Evolutionary conservation across 805 yeast species (phyloP), one percentile per base, ranked within the genome.

Genomic region (Kurtzmaniella fragi): DNA sequence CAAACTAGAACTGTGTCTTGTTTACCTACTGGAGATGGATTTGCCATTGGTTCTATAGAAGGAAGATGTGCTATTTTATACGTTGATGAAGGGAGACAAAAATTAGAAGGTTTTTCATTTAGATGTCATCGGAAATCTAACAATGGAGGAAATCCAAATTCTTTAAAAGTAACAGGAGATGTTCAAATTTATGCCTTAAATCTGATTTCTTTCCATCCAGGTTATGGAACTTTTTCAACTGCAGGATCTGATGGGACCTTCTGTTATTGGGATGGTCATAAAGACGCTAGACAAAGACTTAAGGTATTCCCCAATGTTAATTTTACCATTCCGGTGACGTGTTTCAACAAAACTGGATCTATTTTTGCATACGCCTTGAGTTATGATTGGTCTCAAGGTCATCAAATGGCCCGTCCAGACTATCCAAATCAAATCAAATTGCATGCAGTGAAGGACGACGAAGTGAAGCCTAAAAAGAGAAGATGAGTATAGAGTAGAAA

Each of bases 331-430:
- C 73, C 95, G 0, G 80, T 84, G 29, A 75, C 89, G 1, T 80
- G 80, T 4, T 93, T 91, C 69, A 93, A 88, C 64, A 72, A 86
- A 47, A 80, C 71, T 35, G 99, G 99, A 38, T 61, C 79, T 26
- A 78, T 93, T 9, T 81, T 85, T 59, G 98, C 97, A 3, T 88
- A 93, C 56, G 96, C 97, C 2, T 58, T 87, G 44, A 80, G 95
- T 45, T 91, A 93, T 63, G 99, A 93, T 59, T 93, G 99, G 99
- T 77, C 88, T 42, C 89, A 89, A 57, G 95, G 95, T n/a, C 74
- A 84, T 60, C 80, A 75, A 56, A 83, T 73, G 52, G 88, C 86
- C 66, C 75, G 81, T 32, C 84, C 79, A 2, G 88, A 82, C 48
- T 78, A 78, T 52, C 88, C 93, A 14, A 84, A 77, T 46, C 70